A percentile compares a stretch with the other conserved stretches of the same genome.
These are phyloP conservation scores for Solanum megistacrolobum DNA, from an alignment of 257 asterid genomes.

Conservation along the genomic window DNA sequence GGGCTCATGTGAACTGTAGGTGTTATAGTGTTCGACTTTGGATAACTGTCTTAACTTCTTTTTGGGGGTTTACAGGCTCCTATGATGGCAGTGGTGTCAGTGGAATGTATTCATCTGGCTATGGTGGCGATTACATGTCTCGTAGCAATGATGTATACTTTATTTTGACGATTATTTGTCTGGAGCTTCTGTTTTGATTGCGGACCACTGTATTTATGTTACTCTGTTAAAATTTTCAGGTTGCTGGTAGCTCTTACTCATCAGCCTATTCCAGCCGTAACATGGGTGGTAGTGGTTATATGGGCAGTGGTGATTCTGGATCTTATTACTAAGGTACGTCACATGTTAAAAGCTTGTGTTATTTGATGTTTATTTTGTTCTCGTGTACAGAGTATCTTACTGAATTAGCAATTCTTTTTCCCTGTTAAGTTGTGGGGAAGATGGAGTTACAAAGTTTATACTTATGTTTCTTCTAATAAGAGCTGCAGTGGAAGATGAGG, in stretches of 20 bases:
- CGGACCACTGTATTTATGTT: neutral
- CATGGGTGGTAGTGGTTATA: slow-evolving; percentile 62
- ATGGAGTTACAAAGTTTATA: neutral
- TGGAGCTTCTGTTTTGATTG: neutral
- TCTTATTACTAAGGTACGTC: slow-evolving; percentile 65
- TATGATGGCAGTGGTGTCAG: slow-evolving; percentile 66
- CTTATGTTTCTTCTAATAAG: slow-evolving; percentile 4
- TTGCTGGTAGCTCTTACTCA: slow-evolving; percentile 81
- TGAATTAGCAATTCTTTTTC: neutral
- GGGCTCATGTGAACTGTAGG: neutral
- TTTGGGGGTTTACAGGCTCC: slow-evolving; percentile 44
- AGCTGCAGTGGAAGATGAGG: slow-evolving; percentile 1
- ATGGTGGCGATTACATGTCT: slow-evolving; percentile 64
- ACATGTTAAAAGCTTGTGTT: neutral
- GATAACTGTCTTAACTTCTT: neutral
- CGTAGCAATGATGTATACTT: slow-evolving; percentile 74
- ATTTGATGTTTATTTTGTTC: neutral
- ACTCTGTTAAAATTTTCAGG: slow-evolving; percentile 26
- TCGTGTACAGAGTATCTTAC: neutral
- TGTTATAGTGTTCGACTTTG: neutral
- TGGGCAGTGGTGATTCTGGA: slow-evolving; percentile 82
- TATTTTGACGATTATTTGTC: neutral
- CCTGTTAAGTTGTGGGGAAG: neutral
- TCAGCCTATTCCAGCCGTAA: slow-evolving; percentile 73
- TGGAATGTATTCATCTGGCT: slow-evolving; percentile 80